Percentiles rank a stretch among this genome's conserved stretches.
These are phyloP conservation scores for Chaetomium tenue DNA, from an alignment of 495 filamentous ascomycete species.

Conservation along the genomic window DNA sequence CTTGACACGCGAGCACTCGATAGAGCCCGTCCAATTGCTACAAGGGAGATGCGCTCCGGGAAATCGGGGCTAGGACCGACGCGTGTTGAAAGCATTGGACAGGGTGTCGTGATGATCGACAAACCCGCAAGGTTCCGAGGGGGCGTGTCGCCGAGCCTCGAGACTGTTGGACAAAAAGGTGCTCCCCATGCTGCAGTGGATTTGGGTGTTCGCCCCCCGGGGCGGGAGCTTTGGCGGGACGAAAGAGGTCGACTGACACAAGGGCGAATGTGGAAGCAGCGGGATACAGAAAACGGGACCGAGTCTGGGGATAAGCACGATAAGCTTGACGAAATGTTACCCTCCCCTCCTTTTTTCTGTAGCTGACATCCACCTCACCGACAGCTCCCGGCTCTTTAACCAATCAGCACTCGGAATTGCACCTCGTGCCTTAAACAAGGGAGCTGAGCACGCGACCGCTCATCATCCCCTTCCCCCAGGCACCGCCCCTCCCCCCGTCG, in stretches of 20 bases:
- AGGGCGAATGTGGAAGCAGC: constrained; percentile 1
- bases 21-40: not conserved
- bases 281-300: constrained; percentile 12
- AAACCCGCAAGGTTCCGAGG: not conserved
- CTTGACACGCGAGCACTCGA: constrained; percentile 5
- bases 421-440: constrained; percentile 31
- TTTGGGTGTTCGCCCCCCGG: not conserved
- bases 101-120: constrained; percentile 5
- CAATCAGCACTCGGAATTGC: constrained; percentile 29
- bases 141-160: constrained; percentile 9
- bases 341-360: constrained; percentile 9
- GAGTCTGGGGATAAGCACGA: too few relatives aligned
- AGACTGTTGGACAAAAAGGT: constrained; percentile 6
- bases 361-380: not conserved
- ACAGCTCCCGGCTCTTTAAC: not conserved
- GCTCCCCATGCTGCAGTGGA: constrained; percentile 3
- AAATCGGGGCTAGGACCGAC: not conserved
- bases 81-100: constrained; percentile 24
- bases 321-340: not conserved
- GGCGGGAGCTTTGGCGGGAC: constrained; percentile 7
- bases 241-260: not conserved
- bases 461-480: constrained; percentile 12
- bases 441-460: constrained; percentile 36
- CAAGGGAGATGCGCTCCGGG: not conserved
- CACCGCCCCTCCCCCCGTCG: constrained; percentile 20